Percentiles rank a stretch among this genome's conserved stretches.
phyloP scores from a whole-genome alignment of 2,329 filamentous ascomycete genomes.

The Botrytis porri region DNA sequence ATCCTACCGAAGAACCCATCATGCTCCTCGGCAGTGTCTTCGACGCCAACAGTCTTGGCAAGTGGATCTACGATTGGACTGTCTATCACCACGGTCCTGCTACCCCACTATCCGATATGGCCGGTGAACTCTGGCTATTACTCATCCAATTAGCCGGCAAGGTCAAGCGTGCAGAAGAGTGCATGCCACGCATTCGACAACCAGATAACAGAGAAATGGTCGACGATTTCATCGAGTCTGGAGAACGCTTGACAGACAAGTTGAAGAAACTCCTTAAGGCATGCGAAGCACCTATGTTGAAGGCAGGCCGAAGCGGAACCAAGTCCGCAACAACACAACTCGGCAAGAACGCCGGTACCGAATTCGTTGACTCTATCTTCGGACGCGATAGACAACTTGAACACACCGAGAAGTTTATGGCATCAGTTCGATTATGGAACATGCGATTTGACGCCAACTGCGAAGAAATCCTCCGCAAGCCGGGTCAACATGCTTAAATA shows the following conservation, averaged over 20 bases:
- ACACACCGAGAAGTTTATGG: conserved; percentile 91
- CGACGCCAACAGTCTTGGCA: conserved; percentile 93
- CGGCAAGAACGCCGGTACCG: conserved; percentile 86
- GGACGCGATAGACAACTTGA: conserved; percentile 86
- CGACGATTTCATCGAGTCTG: conserved; percentile 85
- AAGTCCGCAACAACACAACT: conserved; percentile 65
- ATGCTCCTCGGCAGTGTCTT: conserved; percentile 93
- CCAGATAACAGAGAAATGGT: conserved; percentile 75
- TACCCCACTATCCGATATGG: conserved; percentile 83
- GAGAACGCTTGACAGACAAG: conserved; percentile 80
- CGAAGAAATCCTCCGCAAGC: conserved; percentile 74
- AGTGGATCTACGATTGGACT: conserved; percentile 99
- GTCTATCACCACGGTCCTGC: conserved; percentile 81
- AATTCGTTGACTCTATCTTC: conserved; percentile 96
- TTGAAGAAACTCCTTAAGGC: conserved; percentile 83
- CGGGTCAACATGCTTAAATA: conserved; percentile 37
- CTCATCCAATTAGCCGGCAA: conserved; percentile 93
- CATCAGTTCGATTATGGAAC: conserved; percentile 63
- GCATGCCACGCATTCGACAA: conserved; percentile 67
- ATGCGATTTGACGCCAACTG: conserved; percentile 95
- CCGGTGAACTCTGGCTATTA: conserved; percentile 91
- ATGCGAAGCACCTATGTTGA: conserved; percentile 94
- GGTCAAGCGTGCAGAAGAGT: conserved; percentile 85
- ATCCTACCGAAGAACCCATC: conserved; percentile 89
- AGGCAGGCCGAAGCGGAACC: conserved; percentile 70